These are phyloP conservation scores for Tetracladium setigerum DNA, from an alignment of 495 filamentous ascomycete genomes.

Conservation along the genomic window DNA sequence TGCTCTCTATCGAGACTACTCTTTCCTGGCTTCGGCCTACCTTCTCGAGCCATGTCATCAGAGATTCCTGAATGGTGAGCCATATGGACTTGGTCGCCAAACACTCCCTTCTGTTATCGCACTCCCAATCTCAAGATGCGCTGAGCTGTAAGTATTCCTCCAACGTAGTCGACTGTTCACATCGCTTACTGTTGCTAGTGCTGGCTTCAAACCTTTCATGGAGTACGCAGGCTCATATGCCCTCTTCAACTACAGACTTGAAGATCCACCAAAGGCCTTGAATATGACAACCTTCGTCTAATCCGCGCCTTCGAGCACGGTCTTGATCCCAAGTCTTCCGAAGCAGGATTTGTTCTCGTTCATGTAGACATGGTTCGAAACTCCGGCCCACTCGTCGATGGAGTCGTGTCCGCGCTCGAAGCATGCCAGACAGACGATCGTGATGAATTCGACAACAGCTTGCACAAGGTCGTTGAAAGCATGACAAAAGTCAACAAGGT, in stretches of 20 bases:
- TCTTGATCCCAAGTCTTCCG: conserved; percentile 76
- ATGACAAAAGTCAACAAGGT: conserved; percentile 65
- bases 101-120: conserved; percentile 62
- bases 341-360: conserved; percentile 82
- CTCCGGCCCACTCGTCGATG: conserved; percentile 62
- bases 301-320: conserved; percentile 86
- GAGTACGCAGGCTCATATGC: conserved; percentile 90
- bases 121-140: conserved; percentile 67
- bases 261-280: conserved; percentile 54
- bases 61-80: conserved; percentile 54
- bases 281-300: conserved; percentile 72
- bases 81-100: conserved; percentile 69
- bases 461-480: conserved; percentile 50
- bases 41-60: conserved; percentile 91
- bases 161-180: not conserved
- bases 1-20: conserved; percentile 83
- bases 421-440: conserved; percentile 43
- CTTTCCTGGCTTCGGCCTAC: conserved; percentile 81
- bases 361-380: conserved; percentile 81
- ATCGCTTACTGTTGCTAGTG: conserved; percentile 26
- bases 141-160: conserved; percentile 58
- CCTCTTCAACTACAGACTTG: conserved; percentile 78
- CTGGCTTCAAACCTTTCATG: conserved; percentile 82
- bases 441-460: conserved; percentile 52
- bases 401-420: conserved; percentile 55